Evolutionary conservation across 2,329 filamentous ascomycete genomes (phyloP).

Genomic region (Davidsoniella virescens): DNA sequence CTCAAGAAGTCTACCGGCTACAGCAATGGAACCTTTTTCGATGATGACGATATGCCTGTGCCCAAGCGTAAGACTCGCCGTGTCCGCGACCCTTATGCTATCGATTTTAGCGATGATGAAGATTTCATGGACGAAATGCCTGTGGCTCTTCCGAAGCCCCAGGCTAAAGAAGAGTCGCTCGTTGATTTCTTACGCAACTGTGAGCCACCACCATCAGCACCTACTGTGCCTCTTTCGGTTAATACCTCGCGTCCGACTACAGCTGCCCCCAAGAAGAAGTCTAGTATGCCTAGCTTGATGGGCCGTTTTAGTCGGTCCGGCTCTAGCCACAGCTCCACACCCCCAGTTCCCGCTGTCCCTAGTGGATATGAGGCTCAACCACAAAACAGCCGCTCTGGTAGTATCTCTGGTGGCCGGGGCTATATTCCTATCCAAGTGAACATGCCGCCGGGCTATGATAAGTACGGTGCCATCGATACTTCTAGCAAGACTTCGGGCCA

Average conservation of each 20-base stretch:
- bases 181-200: conserved; percentile 59
- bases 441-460: conserved; percentile 30
- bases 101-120: conserved; percentile 62
- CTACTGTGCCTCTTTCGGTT: conserved; percentile 18
- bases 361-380: conserved; percentile 20
- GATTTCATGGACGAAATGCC: conserved; percentile 32
- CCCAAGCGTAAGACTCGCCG: conserved; percentile 61
- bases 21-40: conserved; percentile 25
- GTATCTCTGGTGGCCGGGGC: conserved; percentile 20
- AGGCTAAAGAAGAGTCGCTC: conserved; percentile 43
- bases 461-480: conserved; percentile 21
- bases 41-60: conserved; percentile 37
- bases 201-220: conserved; percentile 40
- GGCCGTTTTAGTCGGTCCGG: conserved; percentile 33
- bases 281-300: conserved; percentile 45
- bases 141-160: conserved; percentile 21
- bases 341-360: conserved; percentile 17
- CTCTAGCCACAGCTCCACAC: conserved; percentile 19
- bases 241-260: conserved; percentile 22
- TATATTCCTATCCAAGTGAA: conserved; percentile 38
- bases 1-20: conserved; percentile 24
- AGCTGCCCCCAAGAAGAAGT: conserved; percentile 42
- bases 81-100: conserved; percentile 81
- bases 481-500: conserved; percentile 14
- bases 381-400: conserved; percentile 20